Percentiles rank a stretch among this genome's conserved stretches.
These are phyloP conservation scores for Gossypium gossypioides DNA, from an alignment of 441 rosid genomes.

Conservation along the genomic window DNA sequence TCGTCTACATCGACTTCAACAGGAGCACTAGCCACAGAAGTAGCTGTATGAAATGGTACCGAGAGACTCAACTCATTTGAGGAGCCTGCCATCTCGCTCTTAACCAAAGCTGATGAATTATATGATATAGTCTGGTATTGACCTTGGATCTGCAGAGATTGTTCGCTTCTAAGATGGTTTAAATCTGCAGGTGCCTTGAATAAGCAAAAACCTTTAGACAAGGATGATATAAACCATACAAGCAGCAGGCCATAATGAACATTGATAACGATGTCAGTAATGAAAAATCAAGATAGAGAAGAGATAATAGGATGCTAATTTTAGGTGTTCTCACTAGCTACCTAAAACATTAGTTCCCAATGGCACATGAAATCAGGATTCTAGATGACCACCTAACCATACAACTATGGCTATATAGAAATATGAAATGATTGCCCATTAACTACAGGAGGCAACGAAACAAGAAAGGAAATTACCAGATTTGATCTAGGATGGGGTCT, in stretches of 20 bases:
- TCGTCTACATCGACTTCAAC: conserved; percentile 58
- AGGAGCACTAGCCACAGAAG: conserved; percentile 34
- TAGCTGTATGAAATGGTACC: conserved; percentile 30
- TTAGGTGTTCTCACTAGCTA: neutral
- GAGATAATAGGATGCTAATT: neutral
- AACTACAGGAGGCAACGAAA: neutral
- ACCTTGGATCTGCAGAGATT: conserved; percentile 35
- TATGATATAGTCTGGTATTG: conserved; percentile 37
- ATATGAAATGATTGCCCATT: neutral
- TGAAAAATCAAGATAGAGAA: neutral
- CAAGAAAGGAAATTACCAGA: conserved; percentile 36
- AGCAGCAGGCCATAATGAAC: conserved; percentile 8
- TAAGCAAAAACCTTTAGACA: conserved; percentile 37
- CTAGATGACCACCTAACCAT: neutral
- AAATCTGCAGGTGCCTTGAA: conserved; percentile 71
- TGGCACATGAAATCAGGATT: neutral
- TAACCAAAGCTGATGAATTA: conserved; percentile 35
- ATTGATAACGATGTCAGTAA: conserved; percentile 1
- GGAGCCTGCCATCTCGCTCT: conserved; percentile 48
- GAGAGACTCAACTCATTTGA: conserved; percentile 56
- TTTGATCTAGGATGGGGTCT: conserved; percentile 50
- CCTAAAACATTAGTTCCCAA: neutral
- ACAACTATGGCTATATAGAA: neutral
- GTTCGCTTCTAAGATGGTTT: conserved; percentile 36
- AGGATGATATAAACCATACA: conserved; percentile 4